Percentiles rank a stretch among this genome's conserved stretches.
These are phyloP conservation scores for Lodderomyces theae DNA, from an alignment of 1,139 yeast genomes.

Conservation along the genomic window DNA sequence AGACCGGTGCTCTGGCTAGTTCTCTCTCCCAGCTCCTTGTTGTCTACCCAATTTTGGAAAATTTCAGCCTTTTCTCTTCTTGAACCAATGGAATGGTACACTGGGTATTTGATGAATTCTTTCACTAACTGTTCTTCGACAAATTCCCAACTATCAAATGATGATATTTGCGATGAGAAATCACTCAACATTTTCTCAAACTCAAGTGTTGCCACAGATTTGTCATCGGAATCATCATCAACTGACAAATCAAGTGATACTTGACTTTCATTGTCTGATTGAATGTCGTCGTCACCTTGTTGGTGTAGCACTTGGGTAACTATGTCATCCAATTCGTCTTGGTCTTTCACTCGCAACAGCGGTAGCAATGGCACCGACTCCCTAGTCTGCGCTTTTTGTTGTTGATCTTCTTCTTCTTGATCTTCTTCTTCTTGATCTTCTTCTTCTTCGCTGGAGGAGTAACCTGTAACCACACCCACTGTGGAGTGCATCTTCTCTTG, in stretches of 20 bases:
- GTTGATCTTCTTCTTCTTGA: slow-evolving; percentile 12
- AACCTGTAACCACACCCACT: slow-evolving; percentile 12
- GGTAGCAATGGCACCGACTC: too few relatives aligned
- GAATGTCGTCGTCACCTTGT: slow-evolving; percentile 3
- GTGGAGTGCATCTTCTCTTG: not conserved
- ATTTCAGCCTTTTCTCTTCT: slow-evolving; percentile 22
- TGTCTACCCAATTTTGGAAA: slow-evolving; percentile 34
- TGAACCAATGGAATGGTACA: slow-evolving; percentile 26
- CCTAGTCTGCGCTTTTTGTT: not conserved
- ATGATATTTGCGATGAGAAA: slow-evolving; percentile 24
- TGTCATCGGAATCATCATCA: slow-evolving; percentile 17
- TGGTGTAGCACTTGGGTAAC: slow-evolving; percentile 1
- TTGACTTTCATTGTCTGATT: slow-evolving; percentile 8
- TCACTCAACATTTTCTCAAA: slow-evolving; percentile 26
- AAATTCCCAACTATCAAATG: slow-evolving; percentile 39
- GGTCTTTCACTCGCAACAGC: too few relatives aligned
- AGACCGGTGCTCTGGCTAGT: not conserved
- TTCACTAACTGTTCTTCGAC: slow-evolving; percentile 37
- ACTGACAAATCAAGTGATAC: slow-evolving; percentile 21
- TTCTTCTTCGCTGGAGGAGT: slow-evolving; percentile 16
- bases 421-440: slow-evolving; percentile 13
- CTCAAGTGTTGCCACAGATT: slow-evolving; percentile 4
- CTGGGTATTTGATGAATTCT: slow-evolving; percentile 29
- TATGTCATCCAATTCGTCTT: slow-evolving; percentile 1
- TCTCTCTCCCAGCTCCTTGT: slow-evolving; percentile 6